Conservation (phyloP, 164 flowering plant genomes). For the Macadamia integrifolia region DNA sequence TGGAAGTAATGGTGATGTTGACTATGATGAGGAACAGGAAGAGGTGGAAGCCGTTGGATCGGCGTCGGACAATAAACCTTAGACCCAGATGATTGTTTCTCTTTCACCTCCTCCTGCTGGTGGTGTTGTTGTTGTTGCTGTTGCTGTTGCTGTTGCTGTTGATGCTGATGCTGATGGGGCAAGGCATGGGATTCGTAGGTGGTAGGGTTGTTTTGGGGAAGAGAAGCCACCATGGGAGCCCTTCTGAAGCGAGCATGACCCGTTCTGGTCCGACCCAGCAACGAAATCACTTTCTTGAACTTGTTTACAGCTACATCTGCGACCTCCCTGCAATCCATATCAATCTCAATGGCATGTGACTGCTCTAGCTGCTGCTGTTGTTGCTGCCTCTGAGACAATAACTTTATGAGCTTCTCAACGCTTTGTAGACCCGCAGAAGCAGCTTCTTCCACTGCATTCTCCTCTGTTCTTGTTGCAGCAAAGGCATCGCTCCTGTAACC, state of each 20-base stretch:
- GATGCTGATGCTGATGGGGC: neutral
- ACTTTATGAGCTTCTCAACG: slow-evolving; percentile 56
- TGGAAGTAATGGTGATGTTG: slow-evolving; percentile 6
- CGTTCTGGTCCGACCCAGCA: slow-evolving; percentile 70
- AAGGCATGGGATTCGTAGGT: neutral
- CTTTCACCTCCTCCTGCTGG: slow-evolving; percentile 1
- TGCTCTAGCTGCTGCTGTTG: slow-evolving; percentile 5
- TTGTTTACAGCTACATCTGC: slow-evolving; percentile 74
- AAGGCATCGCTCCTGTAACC: slow-evolving; percentile 22
- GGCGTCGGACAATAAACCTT: slow-evolving; percentile 55
- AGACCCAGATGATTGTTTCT: slow-evolving; percentile 6
- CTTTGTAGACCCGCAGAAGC: slow-evolving; percentile 75
- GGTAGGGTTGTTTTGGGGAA: neutral
- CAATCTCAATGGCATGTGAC: slow-evolving; percentile 19
- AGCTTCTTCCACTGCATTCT: slow-evolving; percentile 68
- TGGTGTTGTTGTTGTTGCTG: too few species aligned
- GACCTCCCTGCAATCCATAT: slow-evolving; percentile 45
- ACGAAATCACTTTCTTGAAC: slow-evolving; percentile 75
- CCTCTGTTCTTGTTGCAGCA: slow-evolving; percentile 25
- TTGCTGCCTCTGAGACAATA: slow-evolving; percentile 41
- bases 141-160: too few species aligned
- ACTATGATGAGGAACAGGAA: slow-evolving; percentile 7
- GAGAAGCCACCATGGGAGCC: slow-evolving; percentile 34
- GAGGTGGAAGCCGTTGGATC: slow-evolving; percentile 62
- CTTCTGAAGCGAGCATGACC: slow-evolving; percentile 97